Evolutionary conservation across 192 early-diverging fungal genomes (phyloP), one percentile per base, ranked within the genome.

Genomic region (Linnemannia exigua): DNA sequence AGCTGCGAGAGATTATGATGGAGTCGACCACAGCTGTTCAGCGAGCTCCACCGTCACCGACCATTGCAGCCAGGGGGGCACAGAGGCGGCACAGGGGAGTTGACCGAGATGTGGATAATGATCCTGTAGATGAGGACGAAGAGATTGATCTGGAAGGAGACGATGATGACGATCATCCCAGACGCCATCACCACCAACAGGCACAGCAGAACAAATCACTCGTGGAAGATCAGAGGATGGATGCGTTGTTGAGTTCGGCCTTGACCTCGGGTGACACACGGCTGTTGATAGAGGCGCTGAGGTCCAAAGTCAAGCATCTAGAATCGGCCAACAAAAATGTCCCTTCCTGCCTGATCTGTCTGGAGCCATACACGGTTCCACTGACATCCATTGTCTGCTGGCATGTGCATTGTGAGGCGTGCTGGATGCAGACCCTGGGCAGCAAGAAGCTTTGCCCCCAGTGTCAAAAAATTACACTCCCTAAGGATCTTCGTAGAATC

Each of bases 391-490:
- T 96, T 38, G 89, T 94, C 25, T 98, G 97, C 88, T 97, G 96
- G 96, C 97, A 98, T 89, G 97, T 97, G 14, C 95, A 96, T 70
- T 98, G 97, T 79, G 94, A 97, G 79, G 81, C 91, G 50, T 98
- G 97, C 82, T 98, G 97, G 97, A 89, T 97, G 78, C 91, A 92
- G 54, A 95, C 95, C 1, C 81, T 98, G 19, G 96, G 93, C 22
- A 91, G 93, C n/a, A 97, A 97, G 75, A 95, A 96, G 67, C 86
- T 98, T 7, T 98, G 97, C 77, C 97, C 97, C 25, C 96, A 97
- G 80, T 96, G 96, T 87, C 95, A 95, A 79, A 94, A 94, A 58
- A 98, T 98, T 61, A 97, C 95, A 0, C 89, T 93, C 36, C 95
- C 97, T 5, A 89, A 91, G 41, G 97, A 98, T 88, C 89, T 98